Evolutionary conservation across 495 filamentous ascomycete species (phyloP).

Genomic region (Gamarada debralockiae): DNA sequence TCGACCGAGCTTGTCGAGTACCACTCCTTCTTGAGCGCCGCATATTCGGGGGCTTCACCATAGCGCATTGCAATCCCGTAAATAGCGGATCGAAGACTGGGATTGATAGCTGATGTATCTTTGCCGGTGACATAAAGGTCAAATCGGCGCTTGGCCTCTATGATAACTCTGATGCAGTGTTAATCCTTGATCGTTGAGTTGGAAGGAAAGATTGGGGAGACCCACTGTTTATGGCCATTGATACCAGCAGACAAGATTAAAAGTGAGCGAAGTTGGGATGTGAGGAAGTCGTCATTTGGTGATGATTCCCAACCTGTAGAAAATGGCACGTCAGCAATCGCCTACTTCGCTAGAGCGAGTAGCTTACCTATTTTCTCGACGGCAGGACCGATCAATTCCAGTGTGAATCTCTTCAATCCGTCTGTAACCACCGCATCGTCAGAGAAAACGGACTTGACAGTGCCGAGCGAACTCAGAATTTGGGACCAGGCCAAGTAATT

Average conservation of each 20-base stretch:
- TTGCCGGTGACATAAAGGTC: constrained; percentile 63
- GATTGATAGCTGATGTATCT: constrained; percentile 60
- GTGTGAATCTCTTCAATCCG: constrained; percentile 69
- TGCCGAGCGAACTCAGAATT: constrained; percentile 62
- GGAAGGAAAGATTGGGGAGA: constrained; percentile 7
- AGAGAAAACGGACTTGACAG: constrained; percentile 42
- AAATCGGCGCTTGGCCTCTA: constrained; percentile 73
- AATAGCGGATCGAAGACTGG: constrained; percentile 71
- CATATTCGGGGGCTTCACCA: constrained; percentile 59
- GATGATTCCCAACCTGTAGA: constrained; percentile 71
- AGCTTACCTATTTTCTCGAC: constrained; percentile 54
- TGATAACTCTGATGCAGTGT: constrained; percentile 47
- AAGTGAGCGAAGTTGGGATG: constrained; percentile 72
- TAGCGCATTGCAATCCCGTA: constrained; percentile 75
- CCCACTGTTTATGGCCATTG: constrained; percentile 68
- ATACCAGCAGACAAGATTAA: constrained; percentile 71
- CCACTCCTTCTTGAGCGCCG: constrained; percentile 76
- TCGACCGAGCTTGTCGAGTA: constrained; percentile 76
- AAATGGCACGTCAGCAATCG: too few relatives aligned
- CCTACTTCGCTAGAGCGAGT: too few relatives aligned
- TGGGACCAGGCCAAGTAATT: constrained; percentile 90
- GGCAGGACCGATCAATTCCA: constrained; percentile 65
- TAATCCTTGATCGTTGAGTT: constrained; percentile 17
- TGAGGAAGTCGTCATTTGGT: constrained; percentile 74
- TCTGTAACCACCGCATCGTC: constrained; percentile 49